Conservation (phyloP, 805 yeast genomes). For the Barnettozyma sucrosica region DNA sequence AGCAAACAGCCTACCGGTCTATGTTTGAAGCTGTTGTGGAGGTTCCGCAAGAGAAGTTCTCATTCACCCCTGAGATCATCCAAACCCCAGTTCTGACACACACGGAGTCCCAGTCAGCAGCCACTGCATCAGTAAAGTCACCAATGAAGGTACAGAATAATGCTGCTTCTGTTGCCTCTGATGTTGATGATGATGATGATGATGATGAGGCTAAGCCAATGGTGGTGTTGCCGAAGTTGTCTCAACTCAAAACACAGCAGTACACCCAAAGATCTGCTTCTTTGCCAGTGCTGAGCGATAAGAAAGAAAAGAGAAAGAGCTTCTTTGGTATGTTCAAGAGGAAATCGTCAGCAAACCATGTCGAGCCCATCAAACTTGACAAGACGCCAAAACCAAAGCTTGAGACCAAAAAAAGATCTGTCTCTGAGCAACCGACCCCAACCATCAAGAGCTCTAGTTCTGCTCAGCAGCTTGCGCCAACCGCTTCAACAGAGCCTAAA, state of each 20-base stretch:
- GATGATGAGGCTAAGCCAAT: constrained; percentile 1
- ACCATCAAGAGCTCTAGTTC: constrained; percentile 15
- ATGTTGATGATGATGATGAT: not conserved
- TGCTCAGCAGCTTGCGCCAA: constrained; percentile 9
- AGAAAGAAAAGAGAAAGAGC: constrained; percentile 14
- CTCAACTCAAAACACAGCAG: constrained; percentile 9
- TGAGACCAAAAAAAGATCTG: constrained; percentile 15
- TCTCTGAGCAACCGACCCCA: constrained; percentile 11
- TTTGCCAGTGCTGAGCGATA: constrained; percentile 17
- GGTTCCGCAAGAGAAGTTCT: not conserved
- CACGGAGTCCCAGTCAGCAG: not conserved
- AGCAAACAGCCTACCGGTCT: constrained; percentile 17
- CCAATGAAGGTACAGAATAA: constrained; percentile 4
- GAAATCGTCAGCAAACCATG: constrained; percentile 16
- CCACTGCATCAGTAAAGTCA: constrained; percentile 1
- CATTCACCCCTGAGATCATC: constrained; percentile 9
- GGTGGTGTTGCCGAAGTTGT: constrained; percentile 13
- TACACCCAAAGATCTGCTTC: constrained; percentile 22
- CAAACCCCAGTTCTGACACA: constrained; percentile 6
- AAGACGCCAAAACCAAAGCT: not conserved
- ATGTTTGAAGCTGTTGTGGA: constrained; percentile 10
- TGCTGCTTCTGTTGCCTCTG: not conserved
- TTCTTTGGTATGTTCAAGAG: constrained; percentile 21
- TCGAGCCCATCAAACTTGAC: constrained; percentile 6
- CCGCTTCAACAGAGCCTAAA: constrained; percentile 6